Conservation (phyloP, 208 protist species). For the Kentomonas sorsogonicus region DNA sequence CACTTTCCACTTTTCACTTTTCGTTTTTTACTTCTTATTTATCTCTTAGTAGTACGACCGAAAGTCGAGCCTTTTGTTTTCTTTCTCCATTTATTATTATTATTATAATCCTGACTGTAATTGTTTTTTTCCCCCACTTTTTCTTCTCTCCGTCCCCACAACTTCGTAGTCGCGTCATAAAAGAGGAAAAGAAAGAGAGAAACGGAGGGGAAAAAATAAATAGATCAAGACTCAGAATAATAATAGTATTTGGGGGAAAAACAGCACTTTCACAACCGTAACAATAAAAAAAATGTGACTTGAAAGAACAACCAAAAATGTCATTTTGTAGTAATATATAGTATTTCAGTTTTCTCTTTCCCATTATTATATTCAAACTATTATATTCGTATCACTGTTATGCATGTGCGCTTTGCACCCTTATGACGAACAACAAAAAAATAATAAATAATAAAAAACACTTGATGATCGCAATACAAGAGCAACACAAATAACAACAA, state of each 20-base stretch:
- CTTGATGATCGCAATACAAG: neutral
- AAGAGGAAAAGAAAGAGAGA: too few relatives aligned
- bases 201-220: neutral
- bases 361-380: too few relatives aligned
- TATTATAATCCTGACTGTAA: neutral
- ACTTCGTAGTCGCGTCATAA: neutral
- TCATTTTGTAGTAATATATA: too few relatives aligned
- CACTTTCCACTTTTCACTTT: constrained; percentile 14
- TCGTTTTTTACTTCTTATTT: constrained; percentile 7
- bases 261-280: neutral
- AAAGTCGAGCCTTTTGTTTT: too few relatives aligned
- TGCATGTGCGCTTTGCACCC: neutral
- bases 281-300: neutral
- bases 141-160: neutral
- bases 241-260: constrained; percentile 2
- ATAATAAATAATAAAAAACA: neutral
- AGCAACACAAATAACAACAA: neutral
- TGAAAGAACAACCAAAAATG: neutral
- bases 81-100: neutral
- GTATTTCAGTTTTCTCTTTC: too few relatives aligned
- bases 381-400: neutral
- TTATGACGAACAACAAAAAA: neutral
- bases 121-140: neutral
- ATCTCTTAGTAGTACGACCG: neutral
- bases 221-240: neutral